Evolutionary conservation across 352 stramenopile genomes (phyloP), one percentile per base, ranked within the genome.

Genomic region (Globisporangium paroecandrum): DNA sequence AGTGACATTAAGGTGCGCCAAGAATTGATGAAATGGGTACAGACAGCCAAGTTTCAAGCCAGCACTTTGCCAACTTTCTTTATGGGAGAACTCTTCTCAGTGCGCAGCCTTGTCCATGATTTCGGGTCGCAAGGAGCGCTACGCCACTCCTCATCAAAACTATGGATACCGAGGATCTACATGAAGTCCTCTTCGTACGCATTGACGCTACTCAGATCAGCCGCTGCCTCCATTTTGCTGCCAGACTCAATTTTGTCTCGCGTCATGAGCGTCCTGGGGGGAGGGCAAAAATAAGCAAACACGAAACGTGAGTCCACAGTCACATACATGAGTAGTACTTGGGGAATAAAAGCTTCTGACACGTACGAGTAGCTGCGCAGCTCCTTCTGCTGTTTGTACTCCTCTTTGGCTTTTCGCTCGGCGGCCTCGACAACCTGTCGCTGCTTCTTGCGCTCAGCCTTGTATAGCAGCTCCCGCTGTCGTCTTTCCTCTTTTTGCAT

Each of bases 101-200:
- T 24, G 18, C 12, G 1, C 43, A 24, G 43, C 25, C 20, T 38
- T 34, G 22, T 15, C 34, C 13, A 38, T 20, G 32, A 6, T 13
- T 58, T 20, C 13, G 54, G 10, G 20, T 13, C 0, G 32, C 55
- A 41, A 3, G 22, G 5, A 49, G 13, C 1, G 5, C 41, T n/a
- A n/a, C 9, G 8, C 27, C n/a, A 20, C 18, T 20, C 27, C 9
- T 9, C 24, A 47, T 9, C 24, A 47, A 8, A 29, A 36, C 12
- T 20, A 22, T n/a, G 15, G 20, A 22, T 10, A 25, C 4, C 3
- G 9, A n/a, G 29, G 5, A 27, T 61, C 32, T 62, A 93, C 85
- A 93, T 93, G 54, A 93, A 93, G 69, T 93, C 82, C 20, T 93
- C 85, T 69, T 93, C 82, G 63, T 91, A 93, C 0, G 79, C 82